Evolutionary conservation across 441 rosid species (phyloP), one percentile per base, ranked within the genome.

Genomic region (Pelargonium cotyledonis): DNA sequence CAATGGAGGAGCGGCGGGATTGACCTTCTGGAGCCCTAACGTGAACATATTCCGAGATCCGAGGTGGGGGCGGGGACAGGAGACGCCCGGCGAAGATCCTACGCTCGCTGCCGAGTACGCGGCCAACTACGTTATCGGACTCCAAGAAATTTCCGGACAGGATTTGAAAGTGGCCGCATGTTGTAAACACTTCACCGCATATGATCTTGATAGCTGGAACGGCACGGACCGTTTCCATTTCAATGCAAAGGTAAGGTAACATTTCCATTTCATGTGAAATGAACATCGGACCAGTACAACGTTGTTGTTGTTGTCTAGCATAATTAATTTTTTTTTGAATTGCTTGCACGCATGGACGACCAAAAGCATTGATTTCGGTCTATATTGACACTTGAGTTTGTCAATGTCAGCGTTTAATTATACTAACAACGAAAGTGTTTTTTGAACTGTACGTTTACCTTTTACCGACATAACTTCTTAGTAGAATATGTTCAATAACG

Each of bases 71-170:
- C 86, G 98, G 4, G 95, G 94, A 26, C 99, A 90, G 77, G 99
- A 95, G 75, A 90, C 99, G 38, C 96, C 99, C 68, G 97, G 99
- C 14, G 99, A 95, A 73, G 99, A 95, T 40, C 99, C 99, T 0
- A 82, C 90, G 0, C 9, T 92, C 11, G 89, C 82, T 3, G 96
- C 95, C 67, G 82, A 63, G 66, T 95, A 95, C 63, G 99, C 96
- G 0, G 96, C 90, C 0, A 90, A 88, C 72, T 95, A 92, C 16
- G 97, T 95, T 0, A 81, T 75, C 63, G 99, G 99, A 4, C 78
- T 88, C 23, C 90, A 84, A 14, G 90, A 91, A 0, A 71, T 35
- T 5, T 83, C 78, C 65, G 89, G 94, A 0, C 80, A 81, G 68
- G 77, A 84, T 57, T 80, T 84, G 1, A 85, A 87, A 82, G 96